Evolutionary conservation across 1,284 basidiomycete species (phyloP), one percentile per base, ranked within the genome.

Genomic region (Tausonia pullulans): DNA sequence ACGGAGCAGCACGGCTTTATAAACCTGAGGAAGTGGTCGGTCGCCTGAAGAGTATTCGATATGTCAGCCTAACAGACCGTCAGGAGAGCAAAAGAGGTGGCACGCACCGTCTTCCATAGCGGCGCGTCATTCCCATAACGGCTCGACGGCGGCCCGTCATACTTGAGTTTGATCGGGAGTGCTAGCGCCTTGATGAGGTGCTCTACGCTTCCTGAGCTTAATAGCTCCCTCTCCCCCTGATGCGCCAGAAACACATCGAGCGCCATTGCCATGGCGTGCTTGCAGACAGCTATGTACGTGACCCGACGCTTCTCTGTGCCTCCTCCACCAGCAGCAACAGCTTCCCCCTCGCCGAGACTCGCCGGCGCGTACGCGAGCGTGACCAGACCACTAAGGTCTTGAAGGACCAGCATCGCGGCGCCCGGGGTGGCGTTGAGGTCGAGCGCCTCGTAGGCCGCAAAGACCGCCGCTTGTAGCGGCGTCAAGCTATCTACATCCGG

Each of bases 21-120:
- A 49, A 63, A 45, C 54, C 74, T 69, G 67, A 78, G 68, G 68
- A 74, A 68, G 69, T 71, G 68, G 48, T 69, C 59, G 9, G 72
- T 72, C n/a, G 62, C 61, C 60, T 61, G 14, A 14, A 49, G 13
- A 55, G 3, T 0, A 54, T 40, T 10, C 14, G 9, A 45, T 2
- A 41, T 46, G 48, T 61, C 48, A 43, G 39, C 13, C 3, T 40
- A 6, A 16, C 9, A 14, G 5, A 43, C 27, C 44, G 11, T 11
- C 41, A 43, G 11, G 6, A 10, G 13, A 51, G 16, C 11, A 16
- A 14, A 13, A 52, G 27, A 41, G 4, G 1, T 46, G 50, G 5
- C 5, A 9, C 87, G 87, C 3, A 90, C 91, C 0, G 89, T 92
- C 76, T 91, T 92, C 93, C 92, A 96, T 7, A 96, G 76, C 0